Percentiles rank a stretch among this genome's conserved stretches.
Conservation (phyloP, 495 filamentous ascomycete genomes). For the Clavariopsis aquatica region DNA sequence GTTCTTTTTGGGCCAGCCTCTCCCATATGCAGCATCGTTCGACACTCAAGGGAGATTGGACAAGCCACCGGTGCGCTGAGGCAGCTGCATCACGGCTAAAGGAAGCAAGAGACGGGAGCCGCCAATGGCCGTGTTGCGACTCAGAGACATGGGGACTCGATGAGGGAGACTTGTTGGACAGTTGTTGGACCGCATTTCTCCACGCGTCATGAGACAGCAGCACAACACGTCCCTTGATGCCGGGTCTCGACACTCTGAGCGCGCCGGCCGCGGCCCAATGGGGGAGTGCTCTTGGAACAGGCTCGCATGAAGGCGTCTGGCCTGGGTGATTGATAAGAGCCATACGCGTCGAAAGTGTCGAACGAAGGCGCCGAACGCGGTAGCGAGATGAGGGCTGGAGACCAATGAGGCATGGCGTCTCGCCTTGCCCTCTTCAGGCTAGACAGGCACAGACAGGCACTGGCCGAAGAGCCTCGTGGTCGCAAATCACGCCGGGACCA, state of each 20-base stretch:
- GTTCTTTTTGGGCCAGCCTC: neutral
- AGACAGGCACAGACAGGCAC: neutral
- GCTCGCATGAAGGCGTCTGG: conserved; percentile 11
- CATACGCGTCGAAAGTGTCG: neutral
- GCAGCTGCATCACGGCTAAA: neutral
- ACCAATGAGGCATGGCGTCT: neutral
- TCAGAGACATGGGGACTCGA: conserved; percentile 1
- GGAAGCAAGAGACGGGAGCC: neutral
- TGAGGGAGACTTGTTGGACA: too few relatives aligned
- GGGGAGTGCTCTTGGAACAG: conserved; percentile 4
- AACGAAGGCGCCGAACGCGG: neutral
- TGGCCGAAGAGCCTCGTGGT: neutral
- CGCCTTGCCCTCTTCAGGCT: neutral
- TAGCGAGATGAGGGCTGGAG: neutral
- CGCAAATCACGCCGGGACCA: neutral
- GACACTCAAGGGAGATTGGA: conserved; percentile 24
- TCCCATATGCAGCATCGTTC: conserved; percentile 7
- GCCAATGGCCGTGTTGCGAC: conserved; percentile 1
- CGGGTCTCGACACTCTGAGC: neutral
- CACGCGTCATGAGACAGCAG: conserved; percentile 7
- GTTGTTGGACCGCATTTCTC: neutral
- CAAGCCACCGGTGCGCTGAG: conserved; percentile 10
- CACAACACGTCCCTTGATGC: conserved; percentile 1
- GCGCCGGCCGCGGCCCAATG: neutral
- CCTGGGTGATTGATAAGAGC: neutral